phyloP scores from a whole-genome alignment of 495 filamentous ascomycete species.

The Tuber magnatum region DNA sequence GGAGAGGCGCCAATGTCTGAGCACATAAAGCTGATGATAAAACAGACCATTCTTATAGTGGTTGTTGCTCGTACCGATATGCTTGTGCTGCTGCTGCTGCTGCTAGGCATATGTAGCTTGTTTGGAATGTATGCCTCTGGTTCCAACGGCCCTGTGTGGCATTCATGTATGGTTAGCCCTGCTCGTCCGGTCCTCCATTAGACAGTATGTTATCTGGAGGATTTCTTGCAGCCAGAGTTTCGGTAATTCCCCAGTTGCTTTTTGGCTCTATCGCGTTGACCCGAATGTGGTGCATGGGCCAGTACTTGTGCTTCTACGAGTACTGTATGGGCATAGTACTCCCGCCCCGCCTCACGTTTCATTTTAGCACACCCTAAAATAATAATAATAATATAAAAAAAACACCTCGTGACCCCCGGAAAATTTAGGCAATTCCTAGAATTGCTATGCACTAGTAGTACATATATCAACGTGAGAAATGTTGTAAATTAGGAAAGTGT shows the following conservation, averaged over 20 bases:
- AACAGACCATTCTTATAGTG: neutral
- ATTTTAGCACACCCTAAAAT: neutral
- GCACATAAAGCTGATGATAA: neutral
- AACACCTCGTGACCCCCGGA: neutral
- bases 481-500: neutral
- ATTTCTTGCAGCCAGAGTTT: neutral
- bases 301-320: neutral
- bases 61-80: neutral
- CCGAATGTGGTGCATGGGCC: neutral
- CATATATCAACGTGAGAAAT: neutral
- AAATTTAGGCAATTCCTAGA: neutral
- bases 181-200: neutral
- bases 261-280: neutral
- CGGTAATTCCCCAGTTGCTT: neutral
- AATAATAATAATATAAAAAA: neutral
- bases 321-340: neutral
- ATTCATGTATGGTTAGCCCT: neutral
- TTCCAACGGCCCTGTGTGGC: neutral
- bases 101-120: neutral
- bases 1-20: conserved; percentile 3
- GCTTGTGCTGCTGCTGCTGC: neutral
- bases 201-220: neutral
- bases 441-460: neutral
- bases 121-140: neutral
- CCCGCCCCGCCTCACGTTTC: neutral